A percentile compares a stretch with the other conserved stretches of the same genome.
phyloP scores from a whole-genome alignment of 1,284 basidiomycete species.

The Pisolithus thermaeus region DNA sequence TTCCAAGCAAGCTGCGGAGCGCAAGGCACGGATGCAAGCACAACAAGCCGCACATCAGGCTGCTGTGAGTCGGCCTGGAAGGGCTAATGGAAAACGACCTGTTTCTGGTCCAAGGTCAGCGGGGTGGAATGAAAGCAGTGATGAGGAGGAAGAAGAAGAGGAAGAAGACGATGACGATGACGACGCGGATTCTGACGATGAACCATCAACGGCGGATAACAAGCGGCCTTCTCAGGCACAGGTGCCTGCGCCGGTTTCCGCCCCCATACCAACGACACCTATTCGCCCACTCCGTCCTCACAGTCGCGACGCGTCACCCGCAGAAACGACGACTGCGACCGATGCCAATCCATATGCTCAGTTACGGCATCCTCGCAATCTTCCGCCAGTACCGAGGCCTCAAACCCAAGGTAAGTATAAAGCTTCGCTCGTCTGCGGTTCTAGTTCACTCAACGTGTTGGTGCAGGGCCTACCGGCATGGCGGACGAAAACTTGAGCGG shows the following conservation, averaged over 20 bases:
- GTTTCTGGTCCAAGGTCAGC: conserved; percentile 35
- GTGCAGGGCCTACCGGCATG: conserved; percentile 9
- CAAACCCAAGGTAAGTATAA: conserved; percentile 28
- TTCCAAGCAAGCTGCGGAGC: conserved; percentile 72
- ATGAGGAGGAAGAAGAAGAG: conserved; percentile 78
- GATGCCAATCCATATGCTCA: conserved; percentile 30
- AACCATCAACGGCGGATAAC: conserved; percentile 32
- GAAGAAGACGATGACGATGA: conserved; percentile 72
- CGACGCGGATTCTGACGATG: conserved; percentile 59
- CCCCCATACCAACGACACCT: conserved; percentile 11
- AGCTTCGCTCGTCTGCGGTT: neutral
- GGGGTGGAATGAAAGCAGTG: conserved; percentile 71
- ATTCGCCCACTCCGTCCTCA: conserved; percentile 24
- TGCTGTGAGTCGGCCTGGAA: conserved; percentile 67
- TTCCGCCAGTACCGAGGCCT: conserved; percentile 38
- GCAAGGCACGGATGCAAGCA: conserved; percentile 76
- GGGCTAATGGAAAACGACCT: conserved; percentile 53
- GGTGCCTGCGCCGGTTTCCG: conserved; percentile 18
- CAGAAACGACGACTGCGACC: conserved; percentile 24
- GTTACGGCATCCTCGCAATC: conserved; percentile 34
- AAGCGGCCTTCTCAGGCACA: conserved; percentile 24
- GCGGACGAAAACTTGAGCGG: conserved; percentile 18
- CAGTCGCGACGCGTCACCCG: conserved; percentile 27
- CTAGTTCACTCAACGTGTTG: conserved; percentile 9
- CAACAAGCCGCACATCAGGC: conserved; percentile 75